These are phyloP conservation scores for Lasiodiplodia sp. DNA, from an alignment of 2,329 filamentous ascomycete genomes.

Conservation along the genomic window DNA sequence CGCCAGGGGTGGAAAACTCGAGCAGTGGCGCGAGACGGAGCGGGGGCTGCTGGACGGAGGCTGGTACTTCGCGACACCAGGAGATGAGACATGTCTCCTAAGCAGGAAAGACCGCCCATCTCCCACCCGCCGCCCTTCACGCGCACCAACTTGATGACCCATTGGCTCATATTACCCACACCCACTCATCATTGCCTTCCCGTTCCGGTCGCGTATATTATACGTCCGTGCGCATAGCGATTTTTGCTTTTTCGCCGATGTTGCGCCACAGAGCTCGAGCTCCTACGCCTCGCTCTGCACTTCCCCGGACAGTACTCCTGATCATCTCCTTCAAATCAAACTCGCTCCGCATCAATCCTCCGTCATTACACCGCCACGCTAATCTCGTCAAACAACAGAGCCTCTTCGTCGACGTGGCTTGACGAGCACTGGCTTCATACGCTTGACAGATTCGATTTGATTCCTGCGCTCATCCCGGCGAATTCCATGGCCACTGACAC, in stretches of 20 bases:
- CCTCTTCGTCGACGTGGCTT: slow-evolving; percentile 1
- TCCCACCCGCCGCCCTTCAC: slow-evolving; percentile 16
- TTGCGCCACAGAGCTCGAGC: slow-evolving; percentile 5
- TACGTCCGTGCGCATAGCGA: slow-evolving; percentile 17
- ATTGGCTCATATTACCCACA: slow-evolving; percentile 7
- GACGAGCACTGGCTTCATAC: slow-evolving; percentile 4
- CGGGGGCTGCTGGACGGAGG: slow-evolving; percentile 9
- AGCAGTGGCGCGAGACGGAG: slow-evolving; percentile 29
- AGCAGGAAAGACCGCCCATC: slow-evolving; percentile 24
- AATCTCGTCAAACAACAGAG: slow-evolving; percentile 18
- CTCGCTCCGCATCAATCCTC: slow-evolving; percentile 3
- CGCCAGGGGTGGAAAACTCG: slow-evolving; percentile 26
- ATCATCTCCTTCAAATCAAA: slow-evolving; percentile 13
- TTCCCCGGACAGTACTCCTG: slow-evolving; percentile 19
- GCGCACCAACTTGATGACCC: slow-evolving; percentile 14
- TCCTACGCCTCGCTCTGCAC: background rate
- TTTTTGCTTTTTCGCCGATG: slow-evolving; percentile 9
- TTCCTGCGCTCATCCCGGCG: background rate
- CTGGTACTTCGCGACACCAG: slow-evolving; percentile 17
- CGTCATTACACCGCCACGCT: slow-evolving; percentile 14
- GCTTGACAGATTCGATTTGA: background rate
- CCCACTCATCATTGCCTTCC: slow-evolving; percentile 13
- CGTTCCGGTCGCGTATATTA: slow-evolving; percentile 13
- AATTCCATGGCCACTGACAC: background rate
- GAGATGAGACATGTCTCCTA: slow-evolving; percentile 29